phyloP scores from a whole-genome alignment of 2,329 filamentous ascomycete genomes.

The Epichloe gansuensis region DNA sequence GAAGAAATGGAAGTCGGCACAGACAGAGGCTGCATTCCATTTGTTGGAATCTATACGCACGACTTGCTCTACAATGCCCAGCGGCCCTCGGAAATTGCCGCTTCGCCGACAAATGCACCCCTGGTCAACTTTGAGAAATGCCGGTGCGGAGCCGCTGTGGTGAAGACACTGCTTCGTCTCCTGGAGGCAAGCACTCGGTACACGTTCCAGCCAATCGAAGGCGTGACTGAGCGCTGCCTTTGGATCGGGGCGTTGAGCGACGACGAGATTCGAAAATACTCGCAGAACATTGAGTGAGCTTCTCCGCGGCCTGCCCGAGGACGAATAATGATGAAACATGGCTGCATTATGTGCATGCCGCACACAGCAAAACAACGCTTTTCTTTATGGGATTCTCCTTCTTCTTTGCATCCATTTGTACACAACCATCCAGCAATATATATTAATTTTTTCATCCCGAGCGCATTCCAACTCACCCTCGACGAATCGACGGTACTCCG shows the following conservation, averaged over 20 bases:
- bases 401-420: too few species aligned
- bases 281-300: conserved; percentile 33
- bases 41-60: conserved; percentile 74
- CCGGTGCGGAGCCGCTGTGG: conserved; percentile 60
- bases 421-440: too few species aligned
- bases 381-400: too few species aligned
- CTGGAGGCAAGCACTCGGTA: conserved; percentile 69
- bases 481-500: neutral
- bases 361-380: neutral
- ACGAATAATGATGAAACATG: too few species aligned
- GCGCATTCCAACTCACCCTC: neutral
- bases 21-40: conserved; percentile 67
- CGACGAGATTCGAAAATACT: conserved; percentile 54
- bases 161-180: conserved; percentile 69
- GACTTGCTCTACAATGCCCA: conserved; percentile 74
- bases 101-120: conserved; percentile 51
- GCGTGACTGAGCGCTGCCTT: conserved; percentile 68
- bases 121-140: conserved; percentile 77
- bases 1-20: conserved; percentile 64
- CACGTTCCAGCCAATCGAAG: conserved; percentile 60
- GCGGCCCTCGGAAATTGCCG: conserved; percentile 61
- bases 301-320: too few species aligned
- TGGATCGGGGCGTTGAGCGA: conserved; percentile 72
- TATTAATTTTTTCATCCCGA: neutral
- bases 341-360: neutral